Base-by-base conservation (phyloP, 2,329 filamentous ascomycete genomes). In the Exophiala lecanii-corni region DNA sequence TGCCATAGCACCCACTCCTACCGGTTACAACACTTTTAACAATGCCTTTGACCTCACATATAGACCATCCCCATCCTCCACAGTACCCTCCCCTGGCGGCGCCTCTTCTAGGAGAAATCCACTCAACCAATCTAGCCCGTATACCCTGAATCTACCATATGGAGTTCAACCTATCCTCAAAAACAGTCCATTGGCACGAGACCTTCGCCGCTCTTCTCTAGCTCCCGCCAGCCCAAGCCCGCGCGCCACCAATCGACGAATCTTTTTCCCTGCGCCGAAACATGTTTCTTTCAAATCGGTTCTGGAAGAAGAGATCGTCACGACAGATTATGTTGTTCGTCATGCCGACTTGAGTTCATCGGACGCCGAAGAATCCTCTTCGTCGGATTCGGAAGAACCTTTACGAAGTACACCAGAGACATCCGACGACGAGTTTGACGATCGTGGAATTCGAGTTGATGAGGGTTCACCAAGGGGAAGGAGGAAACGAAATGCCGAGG, bases 221-320 rank as follows among this genome's bases (percentile, higher is more conserved):
- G 64, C 69, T 13, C 53, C 61, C 4, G 56, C 59, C n/a, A 57
- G 45, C 43, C 55, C 57, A 34, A 57, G 60, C 25, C 63, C 54
- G 55, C 59, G 55, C 34, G 63, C 64, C 64, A 47, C 61, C 66
- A 59, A 44, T 23, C 60, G 64, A 38, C 62, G 60, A 33, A 59
- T 64, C 21, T 66, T 68, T 49, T 80, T 79, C 55, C 75, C 76
- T 3, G 66, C 73, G 2, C 64, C 71, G 54, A 81, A 81, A 63
- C 69, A 67, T 49, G 78, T 82, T 9, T 71, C 69, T 18, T 82
- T 80, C 57, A 67, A 71, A 15, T 65, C 64, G 9, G 72, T 74
- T 13, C 58, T 81, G 18, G 75, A 76, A 34, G 78, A 81, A 56
- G 75, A 79, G 43, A 78, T 82, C 54, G 68, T 67, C 49, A 81